These are phyloP conservation scores for Lipomyces lipofer DNA, from an alignment of 805 yeast genomes.

Conservation along the genomic window DNA sequence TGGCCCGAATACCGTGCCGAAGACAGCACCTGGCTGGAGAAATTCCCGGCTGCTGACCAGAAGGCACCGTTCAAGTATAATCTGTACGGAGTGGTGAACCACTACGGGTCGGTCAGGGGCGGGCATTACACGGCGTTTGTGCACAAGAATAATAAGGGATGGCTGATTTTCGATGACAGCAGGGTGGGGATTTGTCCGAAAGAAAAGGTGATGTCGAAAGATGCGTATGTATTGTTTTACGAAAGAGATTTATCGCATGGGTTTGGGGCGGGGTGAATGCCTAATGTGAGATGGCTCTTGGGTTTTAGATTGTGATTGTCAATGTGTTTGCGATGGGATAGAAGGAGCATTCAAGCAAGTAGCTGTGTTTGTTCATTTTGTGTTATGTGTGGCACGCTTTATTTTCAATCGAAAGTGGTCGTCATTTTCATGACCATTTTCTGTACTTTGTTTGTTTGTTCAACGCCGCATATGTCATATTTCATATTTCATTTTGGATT, in stretches of 20 bases:
- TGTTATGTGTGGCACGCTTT: no score
- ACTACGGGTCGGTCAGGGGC: slow-evolving; percentile 75
- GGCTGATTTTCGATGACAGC: slow-evolving; percentile 86
- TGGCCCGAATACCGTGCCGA: slow-evolving; percentile 59
- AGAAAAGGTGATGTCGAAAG: slow-evolving; percentile 57
- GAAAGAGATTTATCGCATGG: slow-evolving; percentile 20
- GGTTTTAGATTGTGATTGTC: no score
- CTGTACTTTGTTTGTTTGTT: no score
- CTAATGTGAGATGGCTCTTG: no score
- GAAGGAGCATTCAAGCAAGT: no score
- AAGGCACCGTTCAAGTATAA: slow-evolving; percentile 75
- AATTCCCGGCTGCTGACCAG: slow-evolving; percentile 69
- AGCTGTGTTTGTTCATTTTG: no score
- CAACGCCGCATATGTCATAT: no score
- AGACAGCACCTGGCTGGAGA: slow-evolving; percentile 48
- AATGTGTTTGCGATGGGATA: no score
- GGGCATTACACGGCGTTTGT: slow-evolving; percentile 90
- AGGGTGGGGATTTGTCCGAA: slow-evolving; percentile 48
- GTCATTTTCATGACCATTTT: no score
- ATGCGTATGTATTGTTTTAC: slow-evolving; percentile 83
- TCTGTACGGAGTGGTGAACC: slow-evolving; percentile 79
- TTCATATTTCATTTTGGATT: no score
- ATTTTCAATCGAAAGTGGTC: no score
- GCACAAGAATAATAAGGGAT: slow-evolving; percentile 61
- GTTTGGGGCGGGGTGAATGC: no score